These are phyloP conservation scores for Trametes meyenii DNA, from an alignment of 768 basidiomycete genomes.

Conservation along the genomic window DNA sequence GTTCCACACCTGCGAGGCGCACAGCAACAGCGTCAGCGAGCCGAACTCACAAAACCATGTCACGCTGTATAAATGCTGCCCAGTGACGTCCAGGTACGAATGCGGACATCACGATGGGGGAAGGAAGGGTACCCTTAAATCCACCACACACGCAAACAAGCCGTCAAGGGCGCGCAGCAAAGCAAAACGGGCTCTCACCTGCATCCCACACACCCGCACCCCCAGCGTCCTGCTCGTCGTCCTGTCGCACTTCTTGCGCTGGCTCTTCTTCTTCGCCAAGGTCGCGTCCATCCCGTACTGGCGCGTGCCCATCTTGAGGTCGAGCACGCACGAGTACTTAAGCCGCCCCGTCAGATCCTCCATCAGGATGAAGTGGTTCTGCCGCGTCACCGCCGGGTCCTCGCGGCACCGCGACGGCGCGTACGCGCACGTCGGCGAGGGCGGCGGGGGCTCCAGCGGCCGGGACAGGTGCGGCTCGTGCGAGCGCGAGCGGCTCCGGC, in stretches of 20 bases:
- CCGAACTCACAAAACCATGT: slow-evolving; percentile 2
- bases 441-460: neutral
- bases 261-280: slow-evolving; percentile 92
- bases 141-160: slow-evolving; percentile 21
- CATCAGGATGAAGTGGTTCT: slow-evolving; percentile 98
- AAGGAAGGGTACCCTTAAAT: neutral
- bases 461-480: slow-evolving; percentile 7
- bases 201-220: slow-evolving; percentile 97
- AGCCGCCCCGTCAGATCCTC: slow-evolving; percentile 94
- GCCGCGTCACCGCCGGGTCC: slow-evolving; percentile 59
- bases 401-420: slow-evolving; percentile 13
- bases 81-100: slow-evolving; percentile 13
- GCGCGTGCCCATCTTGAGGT: slow-evolving; percentile 99
- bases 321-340: slow-evolving; percentile 92
- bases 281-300: slow-evolving; percentile 98
- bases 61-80: neutral
- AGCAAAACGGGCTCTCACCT: slow-evolving; percentile 59
- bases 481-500: slow-evolving; percentile 19
- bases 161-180: slow-evolving; percentile 6
- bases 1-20: slow-evolving; percentile 84
- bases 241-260: slow-evolving; percentile 96
- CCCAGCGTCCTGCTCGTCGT: slow-evolving; percentile 92
- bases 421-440: slow-evolving; percentile 9
- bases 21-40: slow-evolving; percentile 9
- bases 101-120: neutral